These are phyloP conservation scores for Parafenestella ontariensis DNA, from an alignment of 2,329 filamentous ascomycete genomes.

Conservation along the genomic window DNA sequence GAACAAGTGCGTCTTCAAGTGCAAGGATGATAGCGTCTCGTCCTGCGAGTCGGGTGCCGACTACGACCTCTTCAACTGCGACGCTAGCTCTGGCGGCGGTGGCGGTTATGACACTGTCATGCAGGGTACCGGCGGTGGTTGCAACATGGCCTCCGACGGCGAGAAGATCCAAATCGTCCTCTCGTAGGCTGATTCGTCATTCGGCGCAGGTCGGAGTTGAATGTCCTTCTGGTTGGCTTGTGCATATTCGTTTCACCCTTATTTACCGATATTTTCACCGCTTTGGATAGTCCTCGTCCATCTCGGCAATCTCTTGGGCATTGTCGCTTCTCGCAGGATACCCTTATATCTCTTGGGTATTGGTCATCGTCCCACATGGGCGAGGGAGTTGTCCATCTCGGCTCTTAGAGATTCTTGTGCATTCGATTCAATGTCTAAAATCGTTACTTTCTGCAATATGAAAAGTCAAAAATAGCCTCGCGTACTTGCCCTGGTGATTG, in stretches of 20 bases:
- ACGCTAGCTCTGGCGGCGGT: constrained; percentile 29
- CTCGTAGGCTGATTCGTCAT: constrained; percentile 15
- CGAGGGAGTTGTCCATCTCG: constrained; percentile 15
- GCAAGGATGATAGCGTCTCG: constrained; percentile 36
- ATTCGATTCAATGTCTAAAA: constrained; percentile 37
- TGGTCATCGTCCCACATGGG: constrained; percentile 14
- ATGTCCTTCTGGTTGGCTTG: constrained; percentile 14
- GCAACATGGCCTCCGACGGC: constrained; percentile 33
- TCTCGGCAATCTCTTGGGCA: constrained; percentile 20
- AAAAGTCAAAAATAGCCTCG: constrained; percentile 10
- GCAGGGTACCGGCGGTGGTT: constrained; percentile 40
- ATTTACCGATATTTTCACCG: constrained; percentile 24
- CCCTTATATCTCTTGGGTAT: constrained; percentile 25
- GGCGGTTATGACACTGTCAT: constrained; percentile 39
- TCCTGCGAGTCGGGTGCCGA: constrained; percentile 46
- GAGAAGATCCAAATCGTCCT: constrained; percentile 41
- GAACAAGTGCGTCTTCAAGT: constrained; percentile 54
- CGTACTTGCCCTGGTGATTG: background rate
- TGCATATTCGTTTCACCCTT: constrained; percentile 26
- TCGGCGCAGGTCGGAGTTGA: constrained; percentile 18
- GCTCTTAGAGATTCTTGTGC: constrained; percentile 27
- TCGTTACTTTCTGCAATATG: constrained; percentile 13
- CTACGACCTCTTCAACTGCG: constrained; percentile 52
- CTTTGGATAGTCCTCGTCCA: constrained; percentile 24
- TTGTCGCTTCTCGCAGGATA: constrained; percentile 32